Base-by-base conservation (phyloP, 139 green algal genomes). In the Chlorella sp. region DNA sequence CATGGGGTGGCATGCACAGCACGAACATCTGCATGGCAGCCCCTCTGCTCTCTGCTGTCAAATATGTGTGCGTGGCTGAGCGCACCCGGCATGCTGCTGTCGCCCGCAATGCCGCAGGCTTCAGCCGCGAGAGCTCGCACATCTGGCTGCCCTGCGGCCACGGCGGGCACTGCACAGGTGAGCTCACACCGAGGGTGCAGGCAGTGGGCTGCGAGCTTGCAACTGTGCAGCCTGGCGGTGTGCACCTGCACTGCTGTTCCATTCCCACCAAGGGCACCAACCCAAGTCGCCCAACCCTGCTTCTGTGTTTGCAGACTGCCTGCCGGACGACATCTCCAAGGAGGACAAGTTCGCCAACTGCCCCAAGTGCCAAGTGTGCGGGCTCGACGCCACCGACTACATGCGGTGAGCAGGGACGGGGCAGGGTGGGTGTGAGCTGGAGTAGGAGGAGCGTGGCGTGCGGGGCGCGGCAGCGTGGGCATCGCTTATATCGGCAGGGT, bases 81-180 rank as follows among this genome's bases (percentile, higher is more conserved):
- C n/a, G n/a, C n/a, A n/a, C 56, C 9, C 56, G 56, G 30, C 56
- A 65, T 14, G 26, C 56, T 65, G 56, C 56, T 65, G 56, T 65
- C 56, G 56, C 56, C 9, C 64, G 14, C 4, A 70, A 40, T 36
- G 64, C 14, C 24, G 34, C 64, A 38, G 34, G 14, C 30, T 70
- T 34, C 34, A 36, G 32, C 24, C 24, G 58, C 1, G 54, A 82
- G 76, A 40, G 38, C 6, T 26, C 28, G 16, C 76, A 82, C 56
- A 8, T 72, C 22, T 82, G 76, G 76, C 26, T 73, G 56, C 76
- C 76, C 38, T 82, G 76, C 56, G 56, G 76, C 6, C 76, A 82
- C 76, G 36, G 32, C 0, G 76, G 76, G 24, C 76, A 82, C 76
- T 82, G 76, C 76, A 70, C n/a, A 70, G 64, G 30, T 17, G 7